Base-by-base conservation (phyloP, 1,284 basidiomycete species). In the Dichomitus squalens region DNA sequence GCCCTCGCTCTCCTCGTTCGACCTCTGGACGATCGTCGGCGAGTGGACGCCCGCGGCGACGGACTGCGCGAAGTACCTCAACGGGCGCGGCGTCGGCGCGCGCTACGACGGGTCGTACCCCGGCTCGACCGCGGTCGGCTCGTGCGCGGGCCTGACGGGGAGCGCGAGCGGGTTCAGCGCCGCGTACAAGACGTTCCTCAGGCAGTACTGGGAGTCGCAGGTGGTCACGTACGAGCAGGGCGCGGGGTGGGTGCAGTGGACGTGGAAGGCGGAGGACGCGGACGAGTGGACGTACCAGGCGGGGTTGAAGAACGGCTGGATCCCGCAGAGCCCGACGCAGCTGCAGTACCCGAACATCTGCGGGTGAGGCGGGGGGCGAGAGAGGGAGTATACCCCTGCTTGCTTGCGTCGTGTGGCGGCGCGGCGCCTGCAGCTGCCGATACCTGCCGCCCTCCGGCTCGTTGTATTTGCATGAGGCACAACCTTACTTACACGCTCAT, bases 31-130 rank as follows among this genome's bases (percentile, higher is more conserved):
- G 35, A 76, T 95, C 50, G 89, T 93, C 36, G 93, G 93, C 54
- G 93, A 95, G 75, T 95, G 92, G 91, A 84, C 90, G 0, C 82
- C 90, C 33, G 92, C 92, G 0, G 75, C 83, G 53, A 95, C 87
- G 8, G 95, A 97, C 71, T 97, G 95, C 67, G 93, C 95, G 14
- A 85, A 77, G 65, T 93, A 79, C 66, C 74, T 86, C 54, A 85
- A 86, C 69, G 81, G 80, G 6, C 76, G 79, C 40, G 80, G 79
- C 46, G 58, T 77, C 41, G 83, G 92, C n/a, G 78, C 90, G 8
- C 83, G 93, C 49, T 96, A 91, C 70, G 94, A 93, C 65, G 94
- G 93, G 21, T 75, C 84, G 4, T 87, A 79, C 68, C 70, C 84
- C n/a, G 89, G 88, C 21, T 89, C 88, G 2, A 73, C 79, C 0